Evolutionary conservation across 2,329 filamentous ascomycete genomes (phyloP).

Genomic region (Mariannaea sp.): DNA sequence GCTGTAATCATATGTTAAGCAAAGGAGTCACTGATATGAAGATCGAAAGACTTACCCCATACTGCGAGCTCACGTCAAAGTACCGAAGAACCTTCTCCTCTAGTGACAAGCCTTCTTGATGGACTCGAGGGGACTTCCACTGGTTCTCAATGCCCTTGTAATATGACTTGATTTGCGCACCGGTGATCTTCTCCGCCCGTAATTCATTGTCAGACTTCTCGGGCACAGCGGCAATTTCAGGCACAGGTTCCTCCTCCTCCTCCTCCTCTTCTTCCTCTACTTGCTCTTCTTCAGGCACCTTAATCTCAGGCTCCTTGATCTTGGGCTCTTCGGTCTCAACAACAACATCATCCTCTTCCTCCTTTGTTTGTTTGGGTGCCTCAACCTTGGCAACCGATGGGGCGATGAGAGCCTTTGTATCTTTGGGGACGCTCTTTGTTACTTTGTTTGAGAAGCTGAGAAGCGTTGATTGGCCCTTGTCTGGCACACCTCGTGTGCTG

Average conservation of each 20-base stretch:
- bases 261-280: constrained; percentile 34
- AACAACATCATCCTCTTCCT: constrained; percentile 21
- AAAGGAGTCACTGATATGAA: not conserved
- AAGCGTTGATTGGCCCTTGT: constrained; percentile 56
- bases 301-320: constrained; percentile 21
- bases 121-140: constrained; percentile 71
- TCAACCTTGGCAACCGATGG: constrained; percentile 45
- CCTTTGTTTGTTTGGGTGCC: constrained; percentile 28
- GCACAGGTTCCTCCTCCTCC: constrained; percentile 34
- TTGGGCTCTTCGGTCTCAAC: constrained; percentile 24
- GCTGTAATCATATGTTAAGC: constrained; percentile 59
- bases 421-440: constrained; percentile 57
- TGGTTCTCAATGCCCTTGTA: constrained; percentile 75
- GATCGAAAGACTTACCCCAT: constrained; percentile 69
- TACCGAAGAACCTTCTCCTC: constrained; percentile 88
- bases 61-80: constrained; percentile 91
- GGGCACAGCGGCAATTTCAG: constrained; percentile 34
- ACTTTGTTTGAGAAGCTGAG: constrained; percentile 63
- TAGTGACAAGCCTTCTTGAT: constrained; percentile 73
- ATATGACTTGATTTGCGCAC: constrained; percentile 74
- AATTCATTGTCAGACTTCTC: constrained; percentile 58
- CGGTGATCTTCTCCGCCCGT: constrained; percentile 66
- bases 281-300: constrained; percentile 31
- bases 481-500: constrained; percentile 42
- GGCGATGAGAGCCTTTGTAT: constrained; percentile 49